A percentile compares a stretch with the other conserved stretches of the same genome.
Evolutionary conservation across 1,284 basidiomycete species (phyloP).

Genomic region (Naganishia cerealis): DNA sequence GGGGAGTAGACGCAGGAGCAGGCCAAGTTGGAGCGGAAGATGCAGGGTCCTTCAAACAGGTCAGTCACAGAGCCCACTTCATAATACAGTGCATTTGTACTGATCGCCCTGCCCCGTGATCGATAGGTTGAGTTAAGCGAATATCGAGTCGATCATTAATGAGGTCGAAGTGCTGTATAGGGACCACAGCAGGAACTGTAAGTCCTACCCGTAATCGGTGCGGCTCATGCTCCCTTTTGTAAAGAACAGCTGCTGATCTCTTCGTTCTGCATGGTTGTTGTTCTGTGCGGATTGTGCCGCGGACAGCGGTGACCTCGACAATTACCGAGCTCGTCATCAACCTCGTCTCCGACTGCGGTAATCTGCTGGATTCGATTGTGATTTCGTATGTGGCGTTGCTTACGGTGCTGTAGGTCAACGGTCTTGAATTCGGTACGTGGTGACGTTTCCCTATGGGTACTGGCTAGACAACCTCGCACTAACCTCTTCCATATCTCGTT

Average conservation of each 20-base stretch:
- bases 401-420: conserved; percentile 77
- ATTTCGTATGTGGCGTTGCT: conserved; percentile 86
- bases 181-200: conserved; percentile 76
- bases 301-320: conserved; percentile 74
- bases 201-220: conserved; percentile 31
- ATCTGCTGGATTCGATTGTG: conserved; percentile 85
- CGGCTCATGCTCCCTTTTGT: too few relatives aligned
- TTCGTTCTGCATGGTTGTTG: too few relatives aligned
- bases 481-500: too few relatives aligned
- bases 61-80: too few relatives aligned
- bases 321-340: conserved; percentile 77
- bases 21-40: conserved; percentile 69
- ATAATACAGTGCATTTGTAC: too few relatives aligned
- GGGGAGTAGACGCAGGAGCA: conserved; percentile 59
- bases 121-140: conserved; percentile 73
- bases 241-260: too few relatives aligned
- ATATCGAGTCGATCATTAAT: conserved; percentile 76
- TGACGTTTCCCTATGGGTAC: too few relatives aligned
- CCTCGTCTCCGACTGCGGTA: conserved; percentile 77
- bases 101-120: too few relatives aligned
- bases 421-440: conserved; percentile 77
- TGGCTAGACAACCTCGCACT: too few relatives aligned
- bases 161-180: conserved; percentile 77
- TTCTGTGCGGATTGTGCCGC: not conserved
- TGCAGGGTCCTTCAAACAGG: conserved; percentile 88